Percentiles rank a stretch among this genome's conserved stretches.
phyloP scores from a whole-genome alignment of 495 filamentous ascomycete species.

The Penicillium coprophilum region DNA sequence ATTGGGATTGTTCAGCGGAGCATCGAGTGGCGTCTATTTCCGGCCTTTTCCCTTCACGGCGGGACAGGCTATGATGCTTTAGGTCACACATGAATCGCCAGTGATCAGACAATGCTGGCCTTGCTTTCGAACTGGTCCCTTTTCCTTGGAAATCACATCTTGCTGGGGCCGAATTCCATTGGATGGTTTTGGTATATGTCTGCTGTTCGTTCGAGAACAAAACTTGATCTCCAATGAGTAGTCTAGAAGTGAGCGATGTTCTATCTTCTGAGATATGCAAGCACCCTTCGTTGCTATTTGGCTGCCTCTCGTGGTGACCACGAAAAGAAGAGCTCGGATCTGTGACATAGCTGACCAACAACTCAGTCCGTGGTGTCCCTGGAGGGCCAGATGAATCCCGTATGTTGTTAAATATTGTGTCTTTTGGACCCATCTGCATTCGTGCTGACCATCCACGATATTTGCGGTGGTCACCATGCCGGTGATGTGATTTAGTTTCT shows the following conservation, averaged over 20 bases:
- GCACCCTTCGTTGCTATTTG: background rate
- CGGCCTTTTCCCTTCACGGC: background rate
- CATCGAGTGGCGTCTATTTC: background rate
- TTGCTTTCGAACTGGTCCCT: background rate
- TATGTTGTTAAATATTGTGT: slow-evolving; percentile 7
- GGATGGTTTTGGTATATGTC: background rate
- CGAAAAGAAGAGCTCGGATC: slow-evolving; percentile 16
- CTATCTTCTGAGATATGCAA: background rate
- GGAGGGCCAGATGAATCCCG: slow-evolving; percentile 34
- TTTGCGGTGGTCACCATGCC: slow-evolving; percentile 15
- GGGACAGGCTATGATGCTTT: background rate
- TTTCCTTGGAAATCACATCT: background rate
- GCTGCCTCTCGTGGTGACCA: background rate
- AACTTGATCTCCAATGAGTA: background rate
- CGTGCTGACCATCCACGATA: slow-evolving; percentile 41
- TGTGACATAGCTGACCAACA: slow-evolving; percentile 29
- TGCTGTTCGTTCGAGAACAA: background rate
- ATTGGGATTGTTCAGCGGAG: background rate
- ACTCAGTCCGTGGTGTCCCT: slow-evolving; percentile 36
- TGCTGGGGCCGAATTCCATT: slow-evolving; percentile 17
- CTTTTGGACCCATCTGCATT: slow-evolving; percentile 34
- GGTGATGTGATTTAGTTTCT: background rate
- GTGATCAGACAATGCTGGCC: slow-evolving; percentile 1
- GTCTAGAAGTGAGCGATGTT: background rate
- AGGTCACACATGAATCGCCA: background rate